phyloP scores from a whole-genome alignment of 176 grass and related monocot species.

The Zoysia japonica region DNA sequence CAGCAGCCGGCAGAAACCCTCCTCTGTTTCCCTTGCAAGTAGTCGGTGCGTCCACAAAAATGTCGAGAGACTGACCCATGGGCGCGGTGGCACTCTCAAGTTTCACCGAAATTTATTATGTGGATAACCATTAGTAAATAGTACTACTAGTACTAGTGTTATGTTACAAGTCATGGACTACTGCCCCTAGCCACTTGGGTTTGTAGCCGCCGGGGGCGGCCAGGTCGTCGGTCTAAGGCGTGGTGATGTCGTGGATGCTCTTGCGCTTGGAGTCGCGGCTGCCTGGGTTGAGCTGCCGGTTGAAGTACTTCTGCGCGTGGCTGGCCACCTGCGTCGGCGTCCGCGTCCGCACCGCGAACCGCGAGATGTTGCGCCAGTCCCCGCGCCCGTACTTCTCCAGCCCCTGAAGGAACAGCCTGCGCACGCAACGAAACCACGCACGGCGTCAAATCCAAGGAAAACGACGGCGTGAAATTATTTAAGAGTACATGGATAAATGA shows the following conservation, averaged over 20 bases:
- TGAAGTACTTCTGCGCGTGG: constrained; percentile 97
- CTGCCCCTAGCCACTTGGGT: neutral
- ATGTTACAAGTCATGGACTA: constrained; percentile 39
- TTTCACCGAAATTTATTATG: neutral
- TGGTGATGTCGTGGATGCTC: constrained; percentile 98
- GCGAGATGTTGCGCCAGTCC: constrained; percentile 95
- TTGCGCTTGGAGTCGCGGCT: constrained; percentile 59
- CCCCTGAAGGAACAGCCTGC: constrained; percentile 81
- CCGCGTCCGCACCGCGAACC: constrained; percentile 75
- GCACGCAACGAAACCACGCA: neutral
- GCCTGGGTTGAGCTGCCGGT: constrained; percentile 58
- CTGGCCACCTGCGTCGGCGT: constrained; percentile 96
- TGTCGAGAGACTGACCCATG: neutral
- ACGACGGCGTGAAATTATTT: neutral
- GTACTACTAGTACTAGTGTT: neutral
- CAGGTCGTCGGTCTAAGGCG: neutral
- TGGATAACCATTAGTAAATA: neutral
- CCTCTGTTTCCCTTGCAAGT: constrained; percentile 1
- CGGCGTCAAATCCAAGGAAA: neutral
- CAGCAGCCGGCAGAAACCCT: neutral
- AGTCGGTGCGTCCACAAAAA: constrained; percentile 4
- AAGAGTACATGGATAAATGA: neutral
- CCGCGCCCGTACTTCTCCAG: constrained; percentile 83
- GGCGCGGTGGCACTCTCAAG: neutral
- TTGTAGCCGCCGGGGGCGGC: neutral